These are phyloP conservation scores for Nakataea oryzae DNA, from an alignment of 2,329 filamentous ascomycete species.

Conservation along the genomic window DNA sequence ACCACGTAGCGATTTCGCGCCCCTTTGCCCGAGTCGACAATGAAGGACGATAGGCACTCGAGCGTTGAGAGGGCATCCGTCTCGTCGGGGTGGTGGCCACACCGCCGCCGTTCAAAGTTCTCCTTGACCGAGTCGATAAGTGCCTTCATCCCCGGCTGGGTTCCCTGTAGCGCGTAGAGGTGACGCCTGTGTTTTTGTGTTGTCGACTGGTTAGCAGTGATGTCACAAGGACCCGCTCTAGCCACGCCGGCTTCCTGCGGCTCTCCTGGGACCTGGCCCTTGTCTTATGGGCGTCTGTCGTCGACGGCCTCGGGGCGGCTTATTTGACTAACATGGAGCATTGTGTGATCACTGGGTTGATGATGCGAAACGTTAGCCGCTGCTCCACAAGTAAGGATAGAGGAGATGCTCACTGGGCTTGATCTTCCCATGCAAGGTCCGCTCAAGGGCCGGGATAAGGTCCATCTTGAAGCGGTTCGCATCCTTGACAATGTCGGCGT, in stretches of 20 bases:
- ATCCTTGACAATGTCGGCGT: conserved; percentile 76
- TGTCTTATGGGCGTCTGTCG: not conserved
- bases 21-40: conserved; percentile 66
- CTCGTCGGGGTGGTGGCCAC: conserved; percentile 64
- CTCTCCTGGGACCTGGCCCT: not conserved
- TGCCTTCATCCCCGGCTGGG: conserved; percentile 13
- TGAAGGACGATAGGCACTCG: conserved; percentile 57
- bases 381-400: conserved; percentile 1
- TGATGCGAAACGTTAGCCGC: not conserved
- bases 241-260: too few species aligned
- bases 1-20: conserved; percentile 73
- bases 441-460: conserved; percentile 62
- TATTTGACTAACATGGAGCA: conserved; percentile 9
- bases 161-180: conserved; percentile 9
- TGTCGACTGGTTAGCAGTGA: conserved; percentile 4
- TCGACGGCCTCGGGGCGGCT: not conserved
- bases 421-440: conserved; percentile 77
- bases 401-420: conserved; percentile 57
- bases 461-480: conserved; percentile 84
- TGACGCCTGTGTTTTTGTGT: conserved; percentile 10
- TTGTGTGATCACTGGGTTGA: conserved; percentile 10
- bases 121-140: conserved; percentile 67
- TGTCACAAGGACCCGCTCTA: not conserved
- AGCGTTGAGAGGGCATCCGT: conserved; percentile 58
- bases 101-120: conserved; percentile 58